phyloP scores from a whole-genome alignment of 495 filamentous ascomycete species.

The Annulohypoxylon maeteangense region DNA sequence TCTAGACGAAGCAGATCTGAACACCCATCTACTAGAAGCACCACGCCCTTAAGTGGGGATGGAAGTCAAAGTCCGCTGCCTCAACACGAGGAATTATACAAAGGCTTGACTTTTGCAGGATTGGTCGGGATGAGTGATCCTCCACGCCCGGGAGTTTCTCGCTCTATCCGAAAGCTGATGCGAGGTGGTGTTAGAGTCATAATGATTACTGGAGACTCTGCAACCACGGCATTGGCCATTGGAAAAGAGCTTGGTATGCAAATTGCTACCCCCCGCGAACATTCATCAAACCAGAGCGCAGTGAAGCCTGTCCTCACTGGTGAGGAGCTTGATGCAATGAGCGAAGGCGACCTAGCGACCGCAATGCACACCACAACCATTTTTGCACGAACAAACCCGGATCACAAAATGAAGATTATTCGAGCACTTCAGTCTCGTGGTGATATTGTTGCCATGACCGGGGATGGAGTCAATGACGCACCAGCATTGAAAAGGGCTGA shows the following conservation, averaged over 20 bases:
- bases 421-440: conserved; percentile 89
- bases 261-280: conserved; percentile 58
- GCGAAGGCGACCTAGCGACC: conserved; percentile 79
- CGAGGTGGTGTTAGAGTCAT: conserved; percentile 93
- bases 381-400: conserved; percentile 94
- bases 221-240: conserved; percentile 93
- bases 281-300: conserved; percentile 55
- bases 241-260: conserved; percentile 94
- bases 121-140: conserved; percentile 98
- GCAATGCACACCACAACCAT: conserved; percentile 89
- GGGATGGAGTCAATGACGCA: conserved; percentile 97
- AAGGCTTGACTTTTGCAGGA: conserved; percentile 86
- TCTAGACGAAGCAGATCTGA: conserved; percentile 49
- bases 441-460: conserved; percentile 98
- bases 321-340: conserved; percentile 92
- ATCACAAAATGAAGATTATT: conserved; percentile 98
- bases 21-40: conserved; percentile 41
- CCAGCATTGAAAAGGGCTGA: conserved; percentile 97
- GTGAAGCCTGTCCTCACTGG: conserved; percentile 83
- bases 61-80: conserved; percentile 54
- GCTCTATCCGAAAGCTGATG: conserved; percentile 90
- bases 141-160: conserved; percentile 86
- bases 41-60: conserved; percentile 47
- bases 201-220: conserved; percentile 98
- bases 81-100: conserved; percentile 78